phyloP scores from a whole-genome alignment of 2,329 filamentous ascomycete genomes.

The Metarhizium guizhouense region DNA sequence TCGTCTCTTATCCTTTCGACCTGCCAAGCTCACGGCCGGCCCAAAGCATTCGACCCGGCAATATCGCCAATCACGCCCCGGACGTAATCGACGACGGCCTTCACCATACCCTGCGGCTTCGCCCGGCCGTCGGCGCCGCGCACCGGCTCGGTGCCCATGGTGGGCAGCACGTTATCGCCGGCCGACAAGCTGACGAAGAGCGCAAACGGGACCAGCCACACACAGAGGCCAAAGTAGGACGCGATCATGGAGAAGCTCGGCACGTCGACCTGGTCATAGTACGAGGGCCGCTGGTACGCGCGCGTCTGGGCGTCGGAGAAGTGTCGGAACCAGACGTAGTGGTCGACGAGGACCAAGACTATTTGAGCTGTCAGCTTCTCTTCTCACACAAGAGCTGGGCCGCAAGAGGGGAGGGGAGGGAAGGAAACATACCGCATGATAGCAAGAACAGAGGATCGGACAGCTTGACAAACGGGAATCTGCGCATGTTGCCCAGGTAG shows the following conservation, averaged over 20 bases:
- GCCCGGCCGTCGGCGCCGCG: constrained; percentile 36
- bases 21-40: constrained; percentile 8
- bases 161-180: constrained; percentile 89
- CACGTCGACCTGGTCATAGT: constrained; percentile 53
- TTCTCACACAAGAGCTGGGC: no score
- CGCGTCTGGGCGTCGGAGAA: constrained; percentile 60
- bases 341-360: constrained; percentile 80
- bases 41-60: constrained; percentile 18
- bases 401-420: no score
- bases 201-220: constrained; percentile 93
- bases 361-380: no score
- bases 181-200: constrained; percentile 92
- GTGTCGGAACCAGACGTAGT: constrained; percentile 92
- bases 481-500: constrained; percentile 77
- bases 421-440: constrained; percentile 59
- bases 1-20: neutral
- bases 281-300: constrained; percentile 49
- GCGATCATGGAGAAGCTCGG: constrained; percentile 92
- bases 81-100: constrained; percentile 52
- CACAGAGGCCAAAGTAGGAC: constrained; percentile 90
- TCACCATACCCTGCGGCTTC: constrained; percentile 56
- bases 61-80: constrained; percentile 43
- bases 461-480: constrained; percentile 70
- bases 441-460: constrained; percentile 78
- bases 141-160: constrained; percentile 63